These are phyloP conservation scores for Lagenidium giganteum DNA, from an alignment of 352 stramenopile species.

Conservation along the genomic window DNA sequence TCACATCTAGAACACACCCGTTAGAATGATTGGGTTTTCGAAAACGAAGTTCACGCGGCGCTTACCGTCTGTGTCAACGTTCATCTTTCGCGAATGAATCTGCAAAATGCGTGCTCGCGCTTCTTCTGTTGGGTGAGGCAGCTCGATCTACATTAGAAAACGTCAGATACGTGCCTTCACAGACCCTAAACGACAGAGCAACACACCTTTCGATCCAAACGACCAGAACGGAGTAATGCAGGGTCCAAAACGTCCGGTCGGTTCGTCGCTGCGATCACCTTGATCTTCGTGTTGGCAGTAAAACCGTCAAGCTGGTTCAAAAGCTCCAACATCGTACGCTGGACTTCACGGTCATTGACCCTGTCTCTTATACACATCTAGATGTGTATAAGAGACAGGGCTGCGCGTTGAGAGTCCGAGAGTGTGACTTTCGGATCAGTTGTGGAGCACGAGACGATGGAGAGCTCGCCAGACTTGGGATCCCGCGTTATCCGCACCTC, in stretches of 20 bases:
- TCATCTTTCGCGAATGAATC: conserved; percentile 98
- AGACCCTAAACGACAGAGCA: neutral
- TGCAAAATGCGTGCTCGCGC: conserved; percentile 94
- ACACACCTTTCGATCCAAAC: conserved; percentile 90
- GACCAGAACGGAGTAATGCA: conserved; percentile 91
- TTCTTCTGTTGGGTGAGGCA: conserved; percentile 97
- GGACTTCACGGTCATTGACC: conserved; percentile 91
- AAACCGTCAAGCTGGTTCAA: conserved; percentile 98
- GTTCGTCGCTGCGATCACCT: conserved; percentile 98
- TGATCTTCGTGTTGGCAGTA: conserved; percentile 98
- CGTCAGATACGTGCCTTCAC: neutral
- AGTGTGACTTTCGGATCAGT: conserved; percentile 8
- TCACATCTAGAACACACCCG: conserved; percentile 67
- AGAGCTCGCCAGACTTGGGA: conserved; percentile 28
- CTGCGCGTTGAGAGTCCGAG: neutral
- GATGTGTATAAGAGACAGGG: too few species aligned
- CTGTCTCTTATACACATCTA: too few species aligned
- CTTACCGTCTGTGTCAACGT: conserved; percentile 87
- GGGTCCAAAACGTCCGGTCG: conserved; percentile 95
- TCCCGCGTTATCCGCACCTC: conserved; percentile 63
- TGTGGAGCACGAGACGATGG: conserved; percentile 51
- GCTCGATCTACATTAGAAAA: conserved; percentile 88
- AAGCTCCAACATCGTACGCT: conserved; percentile 98
- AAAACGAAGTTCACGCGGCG: conserved; percentile 1
- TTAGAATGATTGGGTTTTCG: conserved; percentile 1